These are phyloP conservation scores for Sclerotiophoma versabilis DNA, from an alignment of 2,329 filamentous ascomycete species.

Conservation along the genomic window DNA sequence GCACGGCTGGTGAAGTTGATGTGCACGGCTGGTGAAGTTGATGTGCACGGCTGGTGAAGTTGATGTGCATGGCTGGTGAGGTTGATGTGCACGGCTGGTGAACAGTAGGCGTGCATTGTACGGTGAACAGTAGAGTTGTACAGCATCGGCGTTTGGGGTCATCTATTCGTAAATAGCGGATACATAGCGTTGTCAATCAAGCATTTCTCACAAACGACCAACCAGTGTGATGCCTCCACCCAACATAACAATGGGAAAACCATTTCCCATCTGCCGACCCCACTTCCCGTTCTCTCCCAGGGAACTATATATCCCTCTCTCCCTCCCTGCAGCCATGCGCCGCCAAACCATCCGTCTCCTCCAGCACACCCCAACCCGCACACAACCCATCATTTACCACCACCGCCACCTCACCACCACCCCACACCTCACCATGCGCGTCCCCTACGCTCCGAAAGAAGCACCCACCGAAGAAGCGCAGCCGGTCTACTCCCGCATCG, in stretches of 20 bases:
- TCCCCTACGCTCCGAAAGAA: conserved; percentile 61
- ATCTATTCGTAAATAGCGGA: conserved; percentile 25
- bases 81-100: no score
- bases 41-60: no score
- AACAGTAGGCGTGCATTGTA: not conserved
- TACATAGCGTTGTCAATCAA: conserved; percentile 13
- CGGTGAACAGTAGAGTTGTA: not conserved
- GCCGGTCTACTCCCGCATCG: conserved; percentile 60
- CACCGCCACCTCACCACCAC: conserved; percentile 9
- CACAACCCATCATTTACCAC: not conserved
- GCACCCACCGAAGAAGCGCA: conserved; percentile 56
- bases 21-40: no score
- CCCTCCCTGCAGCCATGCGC: not conserved
- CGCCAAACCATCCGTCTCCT: not conserved
- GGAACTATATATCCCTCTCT: conserved; percentile 1
- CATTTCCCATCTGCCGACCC: conserved; percentile 9
- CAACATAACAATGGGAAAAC: conserved; percentile 7
- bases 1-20: no score
- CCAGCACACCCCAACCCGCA: not conserved
- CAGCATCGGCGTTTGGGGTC: conserved; percentile 18
- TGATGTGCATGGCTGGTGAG: no score
- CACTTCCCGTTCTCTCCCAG: not conserved
- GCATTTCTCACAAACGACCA: not conserved
- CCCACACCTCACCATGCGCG: conserved; percentile 57
- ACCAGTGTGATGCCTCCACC: not conserved